Evolutionary conservation across 495 filamentous ascomycete species (phyloP), one percentile per base, ranked within the genome.

Genomic region (Lasiosphaeria miniovina): DNA sequence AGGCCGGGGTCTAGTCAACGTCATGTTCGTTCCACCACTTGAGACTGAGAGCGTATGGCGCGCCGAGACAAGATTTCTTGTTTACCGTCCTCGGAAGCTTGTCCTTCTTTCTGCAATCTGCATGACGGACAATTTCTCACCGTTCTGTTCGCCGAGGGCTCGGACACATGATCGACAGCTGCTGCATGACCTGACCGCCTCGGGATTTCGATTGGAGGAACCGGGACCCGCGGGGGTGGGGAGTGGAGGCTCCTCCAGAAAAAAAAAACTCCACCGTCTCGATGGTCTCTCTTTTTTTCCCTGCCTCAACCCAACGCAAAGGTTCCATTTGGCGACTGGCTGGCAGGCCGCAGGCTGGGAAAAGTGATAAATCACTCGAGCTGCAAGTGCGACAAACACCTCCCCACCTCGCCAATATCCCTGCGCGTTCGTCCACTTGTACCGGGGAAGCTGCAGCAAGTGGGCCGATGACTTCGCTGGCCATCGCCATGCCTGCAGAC

Each of bases 131-230:
- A n/a, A 5, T n/a, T 11, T 46, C 12, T 46, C 12, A 14, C 15
- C 12, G 12, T n/a, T 46, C 4, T n/a, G 12, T n/a, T 4, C 12
- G 6, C 43, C 12, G 12, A 46, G 43, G 43, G 43, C 52, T 62
- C 52, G 58, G 59, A 66, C 66, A 68, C 64, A 66, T 68, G 66
- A 68, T 68, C 66, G 64, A 60, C 66, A 40, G 61, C 55, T 54
- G 60, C 66, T 68, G 66, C 66, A 68, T 62, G 65, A 46, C 43
- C 43, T 46, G 43, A 46, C 43, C 43, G 43, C 43, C 58, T 49
- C 58, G 24, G 49, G 40, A 35, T 45, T 32, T 46, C 53, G 24
- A 24, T 24, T 31, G 54, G 54, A 35, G 36, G 49, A 34, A 52
- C 24, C 24, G 24, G 24, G 24, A 24, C 24, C 24, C 24, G 24